These are phyloP conservation scores for Eimeria falciformis DNA, from an alignment of 169 alveolate genomes.

Conservation along the genomic window DNA sequence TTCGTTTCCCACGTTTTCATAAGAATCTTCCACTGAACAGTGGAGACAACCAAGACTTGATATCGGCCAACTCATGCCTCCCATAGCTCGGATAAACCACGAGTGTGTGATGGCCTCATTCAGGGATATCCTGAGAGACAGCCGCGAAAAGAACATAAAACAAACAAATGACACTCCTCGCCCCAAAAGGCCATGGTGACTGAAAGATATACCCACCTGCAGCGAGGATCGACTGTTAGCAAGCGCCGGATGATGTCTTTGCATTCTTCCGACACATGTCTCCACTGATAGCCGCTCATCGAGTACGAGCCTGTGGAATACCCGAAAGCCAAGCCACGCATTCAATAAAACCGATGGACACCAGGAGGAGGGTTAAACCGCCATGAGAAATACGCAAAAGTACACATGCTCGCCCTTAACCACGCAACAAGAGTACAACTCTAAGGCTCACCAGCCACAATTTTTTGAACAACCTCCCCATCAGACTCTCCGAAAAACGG, in stretches of 20 bases:
- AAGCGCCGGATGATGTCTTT: conserved; percentile 92
- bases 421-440: background rate
- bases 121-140: conserved; percentile 37
- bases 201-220: background rate
- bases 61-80: conserved; percentile 5
- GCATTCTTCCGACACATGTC: conserved; percentile 92
- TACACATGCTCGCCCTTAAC: background rate
- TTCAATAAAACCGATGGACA: background rate
- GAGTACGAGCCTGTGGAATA: conserved; percentile 77
- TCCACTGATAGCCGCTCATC: conserved; percentile 87
- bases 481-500: conserved; percentile 68
- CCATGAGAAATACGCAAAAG: background rate
- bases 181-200: background rate
- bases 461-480: conserved; percentile 49
- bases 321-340: background rate
- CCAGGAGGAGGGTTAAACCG: background rate
- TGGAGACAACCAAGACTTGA: background rate
- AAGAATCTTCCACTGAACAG: background rate
- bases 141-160: background rate
- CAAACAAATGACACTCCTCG: background rate
- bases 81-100: conserved; percentile 62
- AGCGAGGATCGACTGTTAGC: conserved; percentile 81
- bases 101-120: conserved; percentile 58
- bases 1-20: conserved; percentile 2
- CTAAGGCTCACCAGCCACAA: conserved; percentile 49